Evolutionary conservation across 176 grass and related monocot species (phyloP), one percentile per base, ranked within the genome.

Genomic region (Bromus sterilis): DNA sequence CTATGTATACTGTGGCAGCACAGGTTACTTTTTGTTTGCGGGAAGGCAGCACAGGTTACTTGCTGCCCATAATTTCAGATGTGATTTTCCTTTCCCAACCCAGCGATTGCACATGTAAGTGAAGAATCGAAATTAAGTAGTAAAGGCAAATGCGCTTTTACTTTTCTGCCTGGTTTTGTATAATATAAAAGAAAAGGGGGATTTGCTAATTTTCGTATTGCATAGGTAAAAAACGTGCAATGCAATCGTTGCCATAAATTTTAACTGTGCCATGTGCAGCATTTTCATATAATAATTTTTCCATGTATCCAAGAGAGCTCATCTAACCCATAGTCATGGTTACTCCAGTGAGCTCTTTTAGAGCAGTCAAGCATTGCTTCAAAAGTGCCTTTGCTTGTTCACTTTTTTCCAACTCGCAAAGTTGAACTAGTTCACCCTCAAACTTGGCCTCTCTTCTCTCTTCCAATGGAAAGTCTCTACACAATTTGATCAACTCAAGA

Each of bases 341-440:
- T 74, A 82, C 56, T 39, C 88, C 36, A 32, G 73, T 70, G 43
- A 86, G 66, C 73, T 81, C 68, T 84, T 82, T 79, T 11, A 98
- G 75, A 66, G 86, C 93, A 53, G 61, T 15, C 62, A 91, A 81
- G 63, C 90, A 93, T 88, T 95, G 85, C 76, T 86, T 77, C 57
- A 95, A 79, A 64, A 88, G 57, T 30, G 90, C 36, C 82, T 98
- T 98, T 10, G 92, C 95, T 82, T 95, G 95, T 30, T 88, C 95
- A 43, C 83, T 92, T 87, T 98, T 98, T 87, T 91, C 95, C 10
- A 81, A 75, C 25, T 87, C 77, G 4, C 81, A 89, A 29, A 98
- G 90, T 60, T 83, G 83, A 56, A 64, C 18, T 39, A 98, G 78
- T 66, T 93, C 90, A 76, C 78, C 88, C 67, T 83, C 67, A 34